phyloP scores from a whole-genome alignment of 2,329 filamentous ascomycete genomes.

The Aspergillus fumigatus region DNA sequence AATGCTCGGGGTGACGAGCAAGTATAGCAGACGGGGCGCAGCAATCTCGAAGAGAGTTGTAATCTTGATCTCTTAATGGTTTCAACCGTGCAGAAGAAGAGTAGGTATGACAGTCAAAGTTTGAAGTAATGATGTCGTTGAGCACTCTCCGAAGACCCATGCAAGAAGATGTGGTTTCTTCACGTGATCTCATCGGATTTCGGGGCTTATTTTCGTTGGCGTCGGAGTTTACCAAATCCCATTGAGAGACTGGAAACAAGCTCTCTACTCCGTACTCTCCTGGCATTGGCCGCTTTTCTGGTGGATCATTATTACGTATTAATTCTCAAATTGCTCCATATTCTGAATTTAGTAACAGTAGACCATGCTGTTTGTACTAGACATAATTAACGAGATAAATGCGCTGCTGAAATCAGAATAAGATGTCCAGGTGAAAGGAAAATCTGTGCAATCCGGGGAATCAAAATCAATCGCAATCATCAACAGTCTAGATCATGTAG shows the following conservation, averaged over 20 bases:
- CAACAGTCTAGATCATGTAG: neutral
- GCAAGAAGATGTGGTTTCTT: slow-evolving; percentile 6
- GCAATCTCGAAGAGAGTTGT: slow-evolving; percentile 5
- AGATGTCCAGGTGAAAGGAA: neutral
- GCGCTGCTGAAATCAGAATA: neutral
- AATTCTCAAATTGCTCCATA: neutral
- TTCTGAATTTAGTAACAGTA: neutral
- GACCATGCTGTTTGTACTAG: neutral
- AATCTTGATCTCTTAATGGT: neutral
- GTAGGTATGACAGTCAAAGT: slow-evolving; percentile 2
- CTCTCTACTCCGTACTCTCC: neutral
- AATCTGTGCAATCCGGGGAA: neutral
- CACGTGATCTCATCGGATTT: slow-evolving; percentile 13
- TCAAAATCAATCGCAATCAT: neutral
- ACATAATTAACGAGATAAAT: neutral
- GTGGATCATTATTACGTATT: neutral
- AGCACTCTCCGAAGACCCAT: slow-evolving; percentile 6
- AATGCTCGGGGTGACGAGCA: slow-evolving; percentile 22
- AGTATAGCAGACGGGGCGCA: slow-evolving; percentile 7
- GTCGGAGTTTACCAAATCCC: slow-evolving; percentile 4
- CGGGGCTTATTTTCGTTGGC: slow-evolving; percentile 9
- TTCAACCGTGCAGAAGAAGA: neutral
- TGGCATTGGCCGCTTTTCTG: neutral
- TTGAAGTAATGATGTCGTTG: slow-evolving; percentile 10
- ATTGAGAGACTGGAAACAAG: neutral